A percentile compares a stretch with the other conserved stretches of the same genome.
Evolutionary conservation across 192 early-diverging fungal species (phyloP).

Genomic region (Coemansia sp.): DNA sequence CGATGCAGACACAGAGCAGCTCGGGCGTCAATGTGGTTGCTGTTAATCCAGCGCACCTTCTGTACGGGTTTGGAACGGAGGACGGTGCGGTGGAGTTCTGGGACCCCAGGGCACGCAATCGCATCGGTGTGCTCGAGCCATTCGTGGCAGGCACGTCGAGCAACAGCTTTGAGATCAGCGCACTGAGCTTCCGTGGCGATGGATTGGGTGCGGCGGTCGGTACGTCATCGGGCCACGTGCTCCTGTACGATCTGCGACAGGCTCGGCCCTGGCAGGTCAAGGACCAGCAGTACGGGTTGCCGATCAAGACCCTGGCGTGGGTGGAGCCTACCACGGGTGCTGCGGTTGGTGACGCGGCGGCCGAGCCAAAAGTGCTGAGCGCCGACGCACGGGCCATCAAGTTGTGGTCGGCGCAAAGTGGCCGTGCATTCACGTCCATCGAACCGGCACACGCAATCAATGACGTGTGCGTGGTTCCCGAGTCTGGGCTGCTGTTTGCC

Average conservation of each 20-base stretch:
- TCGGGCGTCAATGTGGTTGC: slow-evolving; percentile 67
- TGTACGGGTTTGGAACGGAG: slow-evolving; percentile 87
- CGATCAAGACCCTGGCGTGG: slow-evolving; percentile 83
- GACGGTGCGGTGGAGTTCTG: slow-evolving; percentile 92
- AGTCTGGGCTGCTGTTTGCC: slow-evolving; percentile 84
- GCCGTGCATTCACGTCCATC: slow-evolving; percentile 86
- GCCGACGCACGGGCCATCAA: slow-evolving; percentile 91
- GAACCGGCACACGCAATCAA: slow-evolving; percentile 93
- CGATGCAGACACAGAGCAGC: slow-evolving; percentile 71
- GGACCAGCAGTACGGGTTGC: slow-evolving; percentile 97
- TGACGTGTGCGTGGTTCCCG: slow-evolving; percentile 80
- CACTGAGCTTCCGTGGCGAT: slow-evolving; percentile 81
- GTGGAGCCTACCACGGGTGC: slow-evolving; percentile 56
- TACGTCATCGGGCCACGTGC: slow-evolving; percentile 86
- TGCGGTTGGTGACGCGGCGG: slow-evolving; percentile 31
- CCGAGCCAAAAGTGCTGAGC: slow-evolving; percentile 73
- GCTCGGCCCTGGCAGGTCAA: slow-evolving; percentile 81
- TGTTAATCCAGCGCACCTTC: slow-evolving; percentile 90
- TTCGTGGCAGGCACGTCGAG: slow-evolving; percentile 39
- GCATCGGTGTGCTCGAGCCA: slow-evolving; percentile 72
- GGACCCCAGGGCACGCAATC: slow-evolving; percentile 80
- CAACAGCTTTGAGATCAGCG: slow-evolving; percentile 61
- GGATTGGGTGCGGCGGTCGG: slow-evolving; percentile 86
- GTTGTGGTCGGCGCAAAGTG: slow-evolving; percentile 87
- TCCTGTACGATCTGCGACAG: slow-evolving; percentile 91